Evolutionary conservation across 177 flowering plant species (phyloP).

Genomic region (Vitis hybrid): DNA sequence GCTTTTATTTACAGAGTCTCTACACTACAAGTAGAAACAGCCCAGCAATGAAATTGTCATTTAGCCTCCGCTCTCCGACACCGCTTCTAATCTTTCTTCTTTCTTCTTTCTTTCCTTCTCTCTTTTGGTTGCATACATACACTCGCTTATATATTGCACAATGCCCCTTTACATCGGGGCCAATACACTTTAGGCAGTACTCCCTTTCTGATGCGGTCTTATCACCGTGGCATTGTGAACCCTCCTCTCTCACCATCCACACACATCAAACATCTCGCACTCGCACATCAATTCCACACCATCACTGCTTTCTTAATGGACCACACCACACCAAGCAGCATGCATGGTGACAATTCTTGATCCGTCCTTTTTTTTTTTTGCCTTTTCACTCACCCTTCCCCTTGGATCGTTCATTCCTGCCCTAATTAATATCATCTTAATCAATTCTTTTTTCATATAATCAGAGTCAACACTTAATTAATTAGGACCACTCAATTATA

Average conservation of each 20-base stretch:
- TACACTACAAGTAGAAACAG: slow-evolving; percentile 12
- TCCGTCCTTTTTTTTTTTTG: no score
- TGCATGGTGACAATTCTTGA: no score
- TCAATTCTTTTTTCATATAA: no score
- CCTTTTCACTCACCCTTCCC: no score
- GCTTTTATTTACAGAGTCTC: not conserved
- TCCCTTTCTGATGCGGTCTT: not conserved
- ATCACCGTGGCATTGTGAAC: not conserved
- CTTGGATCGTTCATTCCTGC: no score
- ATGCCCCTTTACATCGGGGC: slow-evolving; percentile 4
- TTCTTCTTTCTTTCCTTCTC: not conserved
- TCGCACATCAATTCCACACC: no score
- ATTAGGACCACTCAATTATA: no score
- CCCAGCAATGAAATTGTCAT: slow-evolving; percentile 10
- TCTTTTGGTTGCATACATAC: no score
- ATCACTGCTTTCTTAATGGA: no score
- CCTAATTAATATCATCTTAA: no score
- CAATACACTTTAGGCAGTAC: slow-evolving; percentile 1
- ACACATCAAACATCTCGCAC: not conserved
- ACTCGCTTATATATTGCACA: slow-evolving; percentile 2
- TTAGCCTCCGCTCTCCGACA: slow-evolving; percentile 25
- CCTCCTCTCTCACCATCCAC: not conserved
- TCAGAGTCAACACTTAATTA: no score
- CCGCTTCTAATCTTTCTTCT: slow-evolving; percentile 3
- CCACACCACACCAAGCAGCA: no score